Conservation (phyloP, 192 early-diverging fungal species). For the Linnemannia elongata region DNA sequence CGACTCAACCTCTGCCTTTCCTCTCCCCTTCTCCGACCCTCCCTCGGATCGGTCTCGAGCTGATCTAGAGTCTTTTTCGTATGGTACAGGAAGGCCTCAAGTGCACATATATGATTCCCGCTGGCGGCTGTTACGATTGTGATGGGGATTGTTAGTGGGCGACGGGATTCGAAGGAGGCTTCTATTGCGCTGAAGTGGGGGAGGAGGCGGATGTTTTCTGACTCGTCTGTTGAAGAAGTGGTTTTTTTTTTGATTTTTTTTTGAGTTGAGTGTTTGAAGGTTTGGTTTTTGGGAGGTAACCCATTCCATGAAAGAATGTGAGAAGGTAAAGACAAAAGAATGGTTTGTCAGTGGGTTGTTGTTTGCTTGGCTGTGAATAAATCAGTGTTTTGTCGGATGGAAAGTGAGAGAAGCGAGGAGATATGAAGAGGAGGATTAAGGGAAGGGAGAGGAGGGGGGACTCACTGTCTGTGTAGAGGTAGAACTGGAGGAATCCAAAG, state of each 20-base stretch:
- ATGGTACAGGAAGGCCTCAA: slow-evolving; percentile 63
- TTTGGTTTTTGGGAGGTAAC: background rate
- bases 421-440: no score
- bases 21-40: background rate
- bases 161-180: slow-evolving; percentile 20
- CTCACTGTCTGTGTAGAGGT: slow-evolving; percentile 17
- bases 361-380: background rate
- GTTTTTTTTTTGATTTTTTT: background rate
- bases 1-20: background rate
- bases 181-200: slow-evolving; percentile 23
- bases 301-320: background rate
- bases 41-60: slow-evolving; percentile 23
- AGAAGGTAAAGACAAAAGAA: background rate
- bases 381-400: background rate
- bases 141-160: slow-evolving; percentile 21
- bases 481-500: slow-evolving; percentile 22
- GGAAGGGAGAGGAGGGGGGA: background rate
- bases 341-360: background rate
- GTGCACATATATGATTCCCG: slow-evolving; percentile 62
- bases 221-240: background rate
- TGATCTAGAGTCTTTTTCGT: slow-evolving; percentile 25
- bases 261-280: background rate
- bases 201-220: background rate
- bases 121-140: slow-evolving; percentile 67
- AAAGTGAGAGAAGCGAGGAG: no score